Evolutionary conservation across 2,329 filamentous ascomycete genomes (phyloP).

Genomic region (Aspergillus proliferans): DNA sequence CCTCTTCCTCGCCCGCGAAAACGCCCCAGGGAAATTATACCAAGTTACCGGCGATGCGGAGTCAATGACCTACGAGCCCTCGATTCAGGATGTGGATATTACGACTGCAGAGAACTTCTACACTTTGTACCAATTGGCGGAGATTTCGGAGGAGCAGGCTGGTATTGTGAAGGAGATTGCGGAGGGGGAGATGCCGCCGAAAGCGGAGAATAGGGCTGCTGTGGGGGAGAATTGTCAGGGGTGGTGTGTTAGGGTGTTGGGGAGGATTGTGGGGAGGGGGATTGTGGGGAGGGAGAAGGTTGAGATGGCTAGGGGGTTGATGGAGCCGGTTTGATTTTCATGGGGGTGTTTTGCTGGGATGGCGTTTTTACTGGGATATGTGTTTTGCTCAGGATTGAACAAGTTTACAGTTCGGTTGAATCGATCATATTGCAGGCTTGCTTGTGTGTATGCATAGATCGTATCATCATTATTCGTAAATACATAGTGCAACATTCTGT

Average conservation of each 20-base stretch:
- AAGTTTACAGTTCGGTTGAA: too few species aligned
- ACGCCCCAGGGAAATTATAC: constrained; percentile 15
- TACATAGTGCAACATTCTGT: too few species aligned
- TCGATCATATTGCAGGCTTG: too few species aligned
- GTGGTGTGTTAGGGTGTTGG: neutral
- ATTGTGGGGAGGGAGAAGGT: neutral
- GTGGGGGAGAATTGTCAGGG: neutral
- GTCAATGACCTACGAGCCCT: neutral
- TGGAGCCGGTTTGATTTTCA: neutral
- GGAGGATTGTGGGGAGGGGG: neutral
- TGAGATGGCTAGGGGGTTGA: neutral
- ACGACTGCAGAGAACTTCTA: neutral
- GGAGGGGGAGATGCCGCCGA: neutral
- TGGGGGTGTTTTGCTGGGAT: neutral
- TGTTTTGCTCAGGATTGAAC: too few species aligned
- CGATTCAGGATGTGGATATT: neutral
- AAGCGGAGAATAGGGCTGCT: neutral
- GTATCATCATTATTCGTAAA: too few species aligned
- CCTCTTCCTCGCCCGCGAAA: constrained; percentile 19
- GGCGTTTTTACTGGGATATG: too few species aligned
- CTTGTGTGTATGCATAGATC: too few species aligned
- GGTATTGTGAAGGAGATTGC: neutral
- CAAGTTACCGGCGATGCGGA: constrained; percentile 13
- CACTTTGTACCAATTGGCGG: neutral
- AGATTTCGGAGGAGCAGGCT: neutral